Base-by-base conservation (phyloP, 2,329 filamentous ascomycete genomes). In the Epichloe amarillans region DNA sequence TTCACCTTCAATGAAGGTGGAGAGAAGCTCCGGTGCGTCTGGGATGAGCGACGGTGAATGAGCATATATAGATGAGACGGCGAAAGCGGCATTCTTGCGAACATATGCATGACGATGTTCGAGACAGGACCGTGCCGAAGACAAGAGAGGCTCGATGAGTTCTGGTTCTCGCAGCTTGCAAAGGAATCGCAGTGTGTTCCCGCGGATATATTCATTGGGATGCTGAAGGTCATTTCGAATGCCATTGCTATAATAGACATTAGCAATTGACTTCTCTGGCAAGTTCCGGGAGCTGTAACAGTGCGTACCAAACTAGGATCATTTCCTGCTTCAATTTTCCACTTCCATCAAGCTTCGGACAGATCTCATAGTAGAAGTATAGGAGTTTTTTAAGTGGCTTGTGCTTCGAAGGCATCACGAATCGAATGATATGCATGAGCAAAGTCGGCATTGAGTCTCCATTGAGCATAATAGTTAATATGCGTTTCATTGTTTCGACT, bases 321-420 rank as follows among this genome's bases (percentile, higher is more conserved):
- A 96, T 97, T 73, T 98, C 93, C 72, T 98, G 93, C 77, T 96
- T 96, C 57, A 98, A 75, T 77, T 97, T 98, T 63, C 93, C 93
- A 64, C 76, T 83, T 50, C 83, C 76, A 69, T 98, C 93, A 52
- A 89, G 83, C 74, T 98, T 98, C 40, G 91, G 93, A 68, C 93
- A 97, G 66, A 97, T 93, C 72, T 98, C 93, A 67, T 97, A 96
- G 75, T 98, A 98, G 69, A 98, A 93, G 72, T 98, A 98, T 51
- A 98, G 80, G 54, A 98, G 79, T 75, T 98, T 98, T 80, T 98
- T 98, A 62, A 98, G 75, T 41, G 85, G 75, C 74, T 98, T 98
- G 70, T 86, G 88, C 74, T 94, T 96, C 56, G 89, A 95, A 14
- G 93, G 93, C 93, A 98, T 98, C 61, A 98, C 90, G 67, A 98